Base-by-base conservation (phyloP, 495 filamentous ascomycete species). In the Aspergillus heteromorphus region DNA sequence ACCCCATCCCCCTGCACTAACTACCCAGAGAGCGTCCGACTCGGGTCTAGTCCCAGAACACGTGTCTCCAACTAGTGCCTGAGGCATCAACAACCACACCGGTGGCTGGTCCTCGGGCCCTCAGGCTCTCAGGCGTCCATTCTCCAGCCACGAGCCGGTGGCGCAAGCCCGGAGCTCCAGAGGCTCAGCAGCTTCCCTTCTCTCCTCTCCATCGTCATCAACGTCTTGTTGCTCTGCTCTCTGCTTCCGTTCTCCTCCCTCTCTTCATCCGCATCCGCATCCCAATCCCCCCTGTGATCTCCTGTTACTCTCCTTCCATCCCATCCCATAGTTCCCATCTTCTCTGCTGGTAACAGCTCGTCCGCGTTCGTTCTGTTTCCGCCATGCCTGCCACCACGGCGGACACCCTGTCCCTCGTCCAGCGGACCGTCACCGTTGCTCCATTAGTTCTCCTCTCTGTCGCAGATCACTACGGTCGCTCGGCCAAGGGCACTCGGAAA, bases 381-480 rank as follows among this genome's bases (percentile, higher is more conserved):
- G 79, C 64, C 65, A 96, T 97, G 91, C 91, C 90, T 75, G 83
- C 91, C 73, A 97, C 91, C 57, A 96, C 91, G 72, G 90, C 89
- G 64, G 91, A 97, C 73, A 92, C 91, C 56, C 85, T 97, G 65
- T 91, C 88, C 53, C 84, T 96, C 66, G 88, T 95, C 69, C 89
- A 86, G 67, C 83, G 89, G 70, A 95, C 84, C 71, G 93, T 98
- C 73, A 95, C 92, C 59, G 92, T 98, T 70, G 93, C 93, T 58
- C 93, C 95, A 58, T 84, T 98, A 72, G 93, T 98, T 63, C 90
- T 98, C 56, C 89, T 98, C 65, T 96, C 91, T 57, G 92, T 87
- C 63, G 95, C 95, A 82, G 93, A 98, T 79, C 93, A 98, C 77
- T 98, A 92, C 78, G 93, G 93, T 64, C 88, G 93, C 52, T 87